A percentile compares a stretch with the other conserved stretches of the same genome.
Evolutionary conservation across 75 land plant genomes (phyloP).

Genomic region (Pseudotsuga menziesii): DNA sequence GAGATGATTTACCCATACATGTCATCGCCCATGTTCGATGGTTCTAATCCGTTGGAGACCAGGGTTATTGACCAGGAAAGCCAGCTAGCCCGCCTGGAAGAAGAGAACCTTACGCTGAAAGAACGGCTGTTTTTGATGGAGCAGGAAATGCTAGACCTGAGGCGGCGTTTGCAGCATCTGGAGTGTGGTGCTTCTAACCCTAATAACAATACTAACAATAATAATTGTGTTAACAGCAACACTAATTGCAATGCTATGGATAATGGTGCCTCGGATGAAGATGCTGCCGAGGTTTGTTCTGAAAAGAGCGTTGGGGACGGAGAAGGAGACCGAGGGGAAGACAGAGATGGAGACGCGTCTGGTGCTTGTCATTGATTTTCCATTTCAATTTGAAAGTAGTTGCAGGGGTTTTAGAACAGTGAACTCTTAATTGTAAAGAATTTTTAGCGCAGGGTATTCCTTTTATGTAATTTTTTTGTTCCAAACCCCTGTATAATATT

Average conservation of each 20-base stretch:
- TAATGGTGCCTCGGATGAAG: conserved; percentile 16
- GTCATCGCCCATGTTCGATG: conserved; percentile 13
- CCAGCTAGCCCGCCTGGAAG: conserved; percentile 82
- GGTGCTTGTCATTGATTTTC: too few relatives aligned
- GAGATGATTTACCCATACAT: conserved; percentile 79
- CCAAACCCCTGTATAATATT: too few relatives aligned
- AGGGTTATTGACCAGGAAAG: conserved; percentile 76
- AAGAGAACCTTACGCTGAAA: conserved; percentile 87
- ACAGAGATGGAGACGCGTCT: not conserved
- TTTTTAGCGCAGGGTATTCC: too few relatives aligned
- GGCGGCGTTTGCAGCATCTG: conserved; percentile 46
- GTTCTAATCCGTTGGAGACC: conserved; percentile 38
- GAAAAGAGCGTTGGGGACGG: conserved; percentile 34
- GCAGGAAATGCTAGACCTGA: conserved; percentile 68
- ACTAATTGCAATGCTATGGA: conserved; percentile 10
- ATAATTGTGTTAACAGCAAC: not conserved
- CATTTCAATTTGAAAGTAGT: too few relatives aligned
- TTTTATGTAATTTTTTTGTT: too few relatives aligned
- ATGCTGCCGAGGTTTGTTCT: conserved; percentile 24
- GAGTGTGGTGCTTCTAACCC: conserved; percentile 13
- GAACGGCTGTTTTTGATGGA: conserved; percentile 88
- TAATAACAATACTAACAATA: not conserved
- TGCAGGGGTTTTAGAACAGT: too few relatives aligned
- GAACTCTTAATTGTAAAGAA: too few relatives aligned
- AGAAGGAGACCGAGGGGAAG: not conserved